Evolutionary conservation across 2,329 filamentous ascomycete genomes (phyloP), one percentile per base, ranked within the genome.

Genomic region (Fusarium sp.): DNA sequence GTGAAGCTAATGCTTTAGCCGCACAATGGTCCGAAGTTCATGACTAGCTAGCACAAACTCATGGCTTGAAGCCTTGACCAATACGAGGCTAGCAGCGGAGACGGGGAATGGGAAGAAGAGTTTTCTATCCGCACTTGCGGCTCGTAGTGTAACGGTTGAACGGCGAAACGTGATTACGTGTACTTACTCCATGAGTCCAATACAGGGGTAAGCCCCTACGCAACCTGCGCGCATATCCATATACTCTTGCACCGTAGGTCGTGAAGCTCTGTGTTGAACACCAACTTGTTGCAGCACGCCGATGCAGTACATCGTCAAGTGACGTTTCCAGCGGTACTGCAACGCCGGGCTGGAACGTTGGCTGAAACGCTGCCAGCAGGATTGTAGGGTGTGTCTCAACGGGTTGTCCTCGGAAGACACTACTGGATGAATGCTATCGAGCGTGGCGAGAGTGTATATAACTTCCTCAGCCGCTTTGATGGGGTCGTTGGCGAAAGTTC

Each of bases 211-310:
- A 7, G 61, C 61, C 15, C 62, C 62, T 17, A 65, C 60, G 18
- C 62, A 65, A 17, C 60, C 62, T 13, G 62, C 62, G n/a, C 62
- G 46, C 62, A 65, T 65, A 22, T 65, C 60, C 62, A 65, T 65
- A 28, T 65, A 65, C 7, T 65, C 60, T 13, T 39, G 33, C n/a
- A 64, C n/a, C 6, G 28, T 59, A 36, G 42, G 53, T 20, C 62
- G 42, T 11, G 34, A 42, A 11, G 52, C 39, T 4, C 20, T 46
- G 18, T 65, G 36, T 5, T 65, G 62, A 8, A 65, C 60, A 13
- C 52, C 62, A 15, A 65, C 60, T 28, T 65, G 62, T 15, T 65
- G 62, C 10, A 65, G 24, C 6, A 65, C 62, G 13, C 62, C 62
- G 8, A 65, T 39, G 17, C 62, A 65, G 33, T 65, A 65, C 62